Conservation (phyloP, 2,329 filamentous ascomycete genomes). For the Apiospora aurea region DNA sequence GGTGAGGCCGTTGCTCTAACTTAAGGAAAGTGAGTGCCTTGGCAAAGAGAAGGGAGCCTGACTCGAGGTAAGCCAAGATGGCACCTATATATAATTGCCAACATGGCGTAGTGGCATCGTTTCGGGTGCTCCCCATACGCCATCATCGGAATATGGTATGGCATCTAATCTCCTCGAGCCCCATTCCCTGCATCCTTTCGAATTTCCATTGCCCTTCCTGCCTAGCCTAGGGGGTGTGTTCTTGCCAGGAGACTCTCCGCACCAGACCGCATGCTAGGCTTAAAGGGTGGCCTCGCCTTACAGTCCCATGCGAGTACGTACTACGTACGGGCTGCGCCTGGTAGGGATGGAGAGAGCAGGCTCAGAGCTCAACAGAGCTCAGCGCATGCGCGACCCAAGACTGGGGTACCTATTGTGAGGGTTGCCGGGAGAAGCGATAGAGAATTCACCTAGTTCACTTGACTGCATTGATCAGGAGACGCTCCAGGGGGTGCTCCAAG, state of each 20-base stretch:
- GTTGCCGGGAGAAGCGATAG: conserved; percentile 5
- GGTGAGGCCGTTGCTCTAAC: conserved; percentile 15
- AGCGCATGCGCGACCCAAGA: not conserved
- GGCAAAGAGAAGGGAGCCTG: not conserved
- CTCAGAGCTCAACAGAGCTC: not conserved
- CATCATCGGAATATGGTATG: not conserved
- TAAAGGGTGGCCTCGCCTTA: not conserved
- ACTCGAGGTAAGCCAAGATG: conserved; percentile 8
- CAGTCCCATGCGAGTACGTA: not conserved
- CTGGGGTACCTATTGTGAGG: not conserved
- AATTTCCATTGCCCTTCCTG: not conserved
- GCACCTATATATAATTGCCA: conserved; percentile 16
- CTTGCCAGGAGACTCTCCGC: conserved; percentile 2
- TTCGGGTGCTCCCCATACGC: not conserved
- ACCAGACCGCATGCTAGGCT: conserved; percentile 10
- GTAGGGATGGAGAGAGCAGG: not conserved
- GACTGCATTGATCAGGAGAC: not conserved
- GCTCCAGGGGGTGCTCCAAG: not conserved
- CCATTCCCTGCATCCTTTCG: conserved; percentile 3
- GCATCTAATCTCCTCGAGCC: conserved; percentile 9
- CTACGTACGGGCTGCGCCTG: not conserved
- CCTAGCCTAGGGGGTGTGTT: not conserved
- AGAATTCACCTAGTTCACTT: not conserved
- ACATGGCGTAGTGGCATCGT: not conserved
- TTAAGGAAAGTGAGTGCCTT: not conserved